Evolutionary conservation across 305 asterid genomes (phyloP).

Genomic region (Fraxinus angustifolia): DNA sequence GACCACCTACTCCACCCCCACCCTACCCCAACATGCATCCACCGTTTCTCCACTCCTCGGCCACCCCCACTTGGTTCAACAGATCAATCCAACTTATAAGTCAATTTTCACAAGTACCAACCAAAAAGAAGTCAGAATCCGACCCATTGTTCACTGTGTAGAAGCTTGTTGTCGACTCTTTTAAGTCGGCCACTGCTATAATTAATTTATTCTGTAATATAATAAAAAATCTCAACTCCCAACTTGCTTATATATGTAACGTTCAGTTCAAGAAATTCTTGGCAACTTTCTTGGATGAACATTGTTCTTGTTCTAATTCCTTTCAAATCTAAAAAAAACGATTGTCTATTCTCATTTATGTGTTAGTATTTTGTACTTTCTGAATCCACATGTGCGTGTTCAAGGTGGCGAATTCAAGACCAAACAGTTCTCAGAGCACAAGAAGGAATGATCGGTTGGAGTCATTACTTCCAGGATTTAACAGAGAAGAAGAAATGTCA

Average conservation of each 20-base stretch:
- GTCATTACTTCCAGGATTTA: conserved; percentile 38
- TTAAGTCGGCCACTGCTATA: neutral
- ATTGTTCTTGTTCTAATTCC: neutral
- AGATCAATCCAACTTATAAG: neutral
- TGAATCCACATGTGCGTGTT: conserved; percentile 24
- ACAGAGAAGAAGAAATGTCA: conserved; percentile 66
- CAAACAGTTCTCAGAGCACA: neutral
- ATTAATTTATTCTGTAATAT: neutral
- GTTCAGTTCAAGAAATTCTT: neutral
- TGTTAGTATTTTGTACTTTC: neutral
- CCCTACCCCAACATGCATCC: neutral
- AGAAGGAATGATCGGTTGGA: conserved; percentile 22
- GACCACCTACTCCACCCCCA: neutral
- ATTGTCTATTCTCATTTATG: neutral
- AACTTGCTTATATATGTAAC: neutral
- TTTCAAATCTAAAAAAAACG: neutral
- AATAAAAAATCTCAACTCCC: neutral
- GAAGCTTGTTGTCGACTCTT: neutral
- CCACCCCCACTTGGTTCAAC: neutral
- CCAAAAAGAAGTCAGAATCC: neutral
- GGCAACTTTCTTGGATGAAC: neutral
- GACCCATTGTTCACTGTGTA: neutral
- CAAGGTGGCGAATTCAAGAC: conserved; percentile 66
- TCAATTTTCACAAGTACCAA: neutral
- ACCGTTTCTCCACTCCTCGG: neutral